Conservation (phyloP, 495 filamentous ascomycete species). For the Penicillium soppii region DNA sequence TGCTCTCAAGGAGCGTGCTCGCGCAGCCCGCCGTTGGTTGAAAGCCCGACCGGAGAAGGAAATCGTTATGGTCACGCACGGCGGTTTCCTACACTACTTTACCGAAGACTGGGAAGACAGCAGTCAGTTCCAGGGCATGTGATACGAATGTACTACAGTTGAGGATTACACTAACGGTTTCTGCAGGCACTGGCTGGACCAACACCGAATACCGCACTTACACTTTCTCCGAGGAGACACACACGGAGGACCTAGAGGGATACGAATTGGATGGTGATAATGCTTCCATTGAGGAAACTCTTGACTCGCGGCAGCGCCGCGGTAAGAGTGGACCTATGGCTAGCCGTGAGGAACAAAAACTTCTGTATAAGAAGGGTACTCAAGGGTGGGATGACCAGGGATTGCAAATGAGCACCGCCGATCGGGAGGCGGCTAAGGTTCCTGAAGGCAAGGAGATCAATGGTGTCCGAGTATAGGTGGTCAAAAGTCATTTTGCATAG, state of each 20-base stretch:
- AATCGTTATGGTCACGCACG: slow-evolving; percentile 75
- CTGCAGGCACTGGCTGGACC: slow-evolving; percentile 71
- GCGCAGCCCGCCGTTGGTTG: slow-evolving; percentile 65
- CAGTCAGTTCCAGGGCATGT: slow-evolving; percentile 53
- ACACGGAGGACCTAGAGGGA: slow-evolving; percentile 40
- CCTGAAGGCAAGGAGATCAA: slow-evolving; percentile 36
- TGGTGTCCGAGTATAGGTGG: slow-evolving; percentile 26
- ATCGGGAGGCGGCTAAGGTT: slow-evolving; percentile 39
- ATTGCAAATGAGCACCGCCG: slow-evolving; percentile 40
- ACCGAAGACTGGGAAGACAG: slow-evolving; percentile 79
- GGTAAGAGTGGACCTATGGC: slow-evolving; percentile 39
- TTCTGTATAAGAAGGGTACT: slow-evolving; percentile 38
- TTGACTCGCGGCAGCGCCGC: slow-evolving; percentile 60
- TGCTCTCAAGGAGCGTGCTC: slow-evolving; percentile 63
- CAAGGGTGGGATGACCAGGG: slow-evolving; percentile 48
- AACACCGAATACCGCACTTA: slow-evolving; percentile 84
- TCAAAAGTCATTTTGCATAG: slow-evolving; percentile 2
- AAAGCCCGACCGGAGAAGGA: slow-evolving; percentile 53
- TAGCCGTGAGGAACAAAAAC: slow-evolving; percentile 38
- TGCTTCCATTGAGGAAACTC: slow-evolving; percentile 60
- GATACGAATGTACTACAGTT: neutral
- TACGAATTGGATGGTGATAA: slow-evolving; percentile 49
- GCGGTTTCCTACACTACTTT: slow-evolving; percentile 72
- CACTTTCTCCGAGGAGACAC: slow-evolving; percentile 54
- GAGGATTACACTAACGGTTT: neutral